phyloP scores from a whole-genome alignment of 2,329 filamentous ascomycete species.

The Botrytis pseudocinerea region DNA sequence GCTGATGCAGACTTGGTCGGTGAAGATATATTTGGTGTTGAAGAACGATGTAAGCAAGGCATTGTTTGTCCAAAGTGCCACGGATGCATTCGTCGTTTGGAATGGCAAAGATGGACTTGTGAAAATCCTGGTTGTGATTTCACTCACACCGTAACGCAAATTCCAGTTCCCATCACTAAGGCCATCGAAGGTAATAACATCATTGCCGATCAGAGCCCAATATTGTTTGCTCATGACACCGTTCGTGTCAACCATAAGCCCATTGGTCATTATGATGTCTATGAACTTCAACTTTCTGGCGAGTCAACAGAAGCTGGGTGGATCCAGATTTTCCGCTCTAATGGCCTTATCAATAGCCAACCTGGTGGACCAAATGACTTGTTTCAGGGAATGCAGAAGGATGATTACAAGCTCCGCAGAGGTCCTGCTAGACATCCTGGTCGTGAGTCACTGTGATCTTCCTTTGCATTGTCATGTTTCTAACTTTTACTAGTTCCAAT shows the following conservation, averaged over 20 bases:
- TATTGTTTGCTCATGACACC: background rate
- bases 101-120: slow-evolving; percentile 65
- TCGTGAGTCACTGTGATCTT: slow-evolving; percentile 37
- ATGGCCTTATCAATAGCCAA: slow-evolving; percentile 47
- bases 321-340: background rate
- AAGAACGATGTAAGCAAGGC: slow-evolving; percentile 57
- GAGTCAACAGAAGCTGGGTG: slow-evolving; percentile 32
- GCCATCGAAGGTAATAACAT: slow-evolving; percentile 19
- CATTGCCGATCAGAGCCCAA: background rate
- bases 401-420: slow-evolving; percentile 46
- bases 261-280: slow-evolving; percentile 38
- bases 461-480: slow-evolving; percentile 32
- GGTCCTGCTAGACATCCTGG: slow-evolving; percentile 33
- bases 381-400: slow-evolving; percentile 51
- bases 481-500: slow-evolving; percentile 35
- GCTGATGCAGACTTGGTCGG: slow-evolving; percentile 41
- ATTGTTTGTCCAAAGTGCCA: slow-evolving; percentile 66
- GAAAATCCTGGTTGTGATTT: slow-evolving; percentile 53
- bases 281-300: slow-evolving; percentile 50
- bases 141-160: slow-evolving; percentile 35
- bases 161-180: slow-evolving; percentile 23
- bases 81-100: slow-evolving; percentile 56
- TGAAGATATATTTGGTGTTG: slow-evolving; percentile 47
- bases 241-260: slow-evolving; percentile 22
- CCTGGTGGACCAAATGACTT: slow-evolving; percentile 60